Percentiles rank a stretch among this genome's conserved stretches.
phyloP scores from a whole-genome alignment of 208 protist genomes.

The Vickermania ingenoplastis region DNA sequence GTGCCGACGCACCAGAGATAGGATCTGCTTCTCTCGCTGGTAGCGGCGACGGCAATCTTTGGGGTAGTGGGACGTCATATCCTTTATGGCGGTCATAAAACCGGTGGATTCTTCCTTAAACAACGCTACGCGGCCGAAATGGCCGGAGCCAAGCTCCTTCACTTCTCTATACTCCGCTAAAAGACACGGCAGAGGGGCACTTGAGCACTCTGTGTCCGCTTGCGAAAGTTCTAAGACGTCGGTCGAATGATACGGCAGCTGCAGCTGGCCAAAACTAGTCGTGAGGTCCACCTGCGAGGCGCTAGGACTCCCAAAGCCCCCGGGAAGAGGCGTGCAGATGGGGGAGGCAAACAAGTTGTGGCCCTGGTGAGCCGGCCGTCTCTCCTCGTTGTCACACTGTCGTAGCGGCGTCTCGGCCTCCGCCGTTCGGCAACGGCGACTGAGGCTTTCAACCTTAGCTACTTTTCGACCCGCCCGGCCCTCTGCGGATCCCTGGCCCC shows the following conservation, averaged over 20 bases:
- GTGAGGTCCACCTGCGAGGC: not conserved
- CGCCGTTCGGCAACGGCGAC: not conserved
- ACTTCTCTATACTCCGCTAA: conserved; percentile 77
- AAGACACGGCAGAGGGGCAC: conserved; percentile 55
- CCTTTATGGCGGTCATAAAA: conserved; percentile 67
- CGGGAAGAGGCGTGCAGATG: not conserved
- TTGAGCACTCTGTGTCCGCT: conserved; percentile 69
- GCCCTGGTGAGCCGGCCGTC: not conserved
- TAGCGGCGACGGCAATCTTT: conserved; percentile 33
- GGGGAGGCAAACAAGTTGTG: not conserved
- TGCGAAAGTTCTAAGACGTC: conserved; percentile 66
- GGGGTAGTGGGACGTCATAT: conserved; percentile 32
- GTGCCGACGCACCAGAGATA: conserved; percentile 41
- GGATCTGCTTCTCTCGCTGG: conserved; percentile 51
- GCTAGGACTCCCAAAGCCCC: not conserved
- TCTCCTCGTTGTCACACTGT: not conserved
- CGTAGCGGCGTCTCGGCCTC: not conserved
- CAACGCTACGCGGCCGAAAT: conserved; percentile 65
- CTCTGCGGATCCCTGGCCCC: not conserved
- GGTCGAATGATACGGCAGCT: conserved; percentile 7
- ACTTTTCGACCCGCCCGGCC: not conserved
- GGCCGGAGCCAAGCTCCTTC: conserved; percentile 57
- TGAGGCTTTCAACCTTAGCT: not conserved
- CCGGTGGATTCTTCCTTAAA: conserved; percentile 72
- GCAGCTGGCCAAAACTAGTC: conserved; percentile 7